These are phyloP conservation scores for Euphrasia confusa DNA, from an alignment of 257 asterid species.

Conservation along the genomic window DNA sequence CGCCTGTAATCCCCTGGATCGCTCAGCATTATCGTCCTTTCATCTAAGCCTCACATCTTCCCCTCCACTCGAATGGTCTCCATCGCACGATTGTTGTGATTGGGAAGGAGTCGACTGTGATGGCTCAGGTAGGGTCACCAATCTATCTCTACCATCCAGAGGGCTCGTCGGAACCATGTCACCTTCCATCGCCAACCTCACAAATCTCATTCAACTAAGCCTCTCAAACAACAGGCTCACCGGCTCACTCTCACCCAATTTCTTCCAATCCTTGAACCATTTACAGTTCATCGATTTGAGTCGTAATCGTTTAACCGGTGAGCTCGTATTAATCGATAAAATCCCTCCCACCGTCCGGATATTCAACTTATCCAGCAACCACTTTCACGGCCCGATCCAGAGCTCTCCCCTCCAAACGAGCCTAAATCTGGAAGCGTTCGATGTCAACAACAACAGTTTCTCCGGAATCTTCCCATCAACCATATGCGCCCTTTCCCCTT, in stretches of 20 bases:
- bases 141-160: conserved; percentile 57
- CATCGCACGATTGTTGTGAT: conserved; percentile 57
- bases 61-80: conserved; percentile 61
- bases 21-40: conserved; percentile 45
- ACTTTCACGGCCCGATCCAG: conserved; percentile 49
- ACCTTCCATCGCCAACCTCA: conserved; percentile 48
- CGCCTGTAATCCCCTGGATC: conserved; percentile 50
- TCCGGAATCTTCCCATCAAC: conserved; percentile 52
- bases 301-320: conserved; percentile 57
- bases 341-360: conserved; percentile 37
- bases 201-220: conserved; percentile 44
- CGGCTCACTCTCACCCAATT: conserved; percentile 52
- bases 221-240: conserved; percentile 57
- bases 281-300: conserved; percentile 59
- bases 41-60: conserved; percentile 33
- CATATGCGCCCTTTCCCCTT: conserved; percentile 44
- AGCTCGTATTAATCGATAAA: conserved; percentile 28
- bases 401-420: conserved; percentile 46
- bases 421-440: conserved; percentile 42
- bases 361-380: conserved; percentile 67
- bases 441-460: conserved; percentile 78
- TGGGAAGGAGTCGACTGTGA: conserved; percentile 92
- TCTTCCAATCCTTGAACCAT: conserved; percentile 41
- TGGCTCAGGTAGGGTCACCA: conserved; percentile 43
- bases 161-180: conserved; percentile 54